Evolutionary conservation across 2,329 filamentous ascomycete species (phyloP), one percentile per base, ranked within the genome.

Genomic region (Scedosporium apiospermum): DNA sequence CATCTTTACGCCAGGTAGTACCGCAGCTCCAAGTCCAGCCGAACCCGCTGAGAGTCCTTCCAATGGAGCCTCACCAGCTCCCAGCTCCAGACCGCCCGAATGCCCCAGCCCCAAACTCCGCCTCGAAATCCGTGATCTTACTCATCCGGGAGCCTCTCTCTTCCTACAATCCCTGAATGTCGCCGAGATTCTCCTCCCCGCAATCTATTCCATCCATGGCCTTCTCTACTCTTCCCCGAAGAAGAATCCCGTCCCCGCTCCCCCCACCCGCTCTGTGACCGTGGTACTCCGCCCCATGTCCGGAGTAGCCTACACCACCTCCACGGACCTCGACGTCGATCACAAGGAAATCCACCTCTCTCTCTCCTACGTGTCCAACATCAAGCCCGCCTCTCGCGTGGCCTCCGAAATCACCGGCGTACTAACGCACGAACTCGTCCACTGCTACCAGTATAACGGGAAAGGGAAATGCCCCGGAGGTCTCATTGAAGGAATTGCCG

Each of bases 301-400:
- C 58, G 93, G 93, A 59, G 90, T 98, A 4, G 93, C 93, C 21
- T 96, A 97, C 77, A 97, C 93, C 1, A 91, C 85, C 0, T 90
- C 91, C 65, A 83, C 79, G 9, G 88, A 92, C 46, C 81, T 96
- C 10, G 93, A 96, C 74, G 68, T 80, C 65, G 89, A 95, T 70
- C 91, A 96, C 79, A 97, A 97, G 71, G 92, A 96, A 73, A 95
- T 97, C 65, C 91, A 97, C 75, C 82, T 98, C 74, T 92, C 86
- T 16, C 84, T 93, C 1, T 77, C 81, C 57, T 96, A 97, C 77
- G 86, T 96, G 67, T 70, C 76, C 53, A 68, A 71, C 57, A 77
- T 85, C 65, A 63, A 69, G 41, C 68, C 80, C 0, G 58, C 72
- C 0, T 67, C 75, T 10, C 80, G 81, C 58, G 75, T 76, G 12